Conservation (phyloP, 2,329 filamentous ascomycete species). For the Aspergillus uvarum region DNA sequence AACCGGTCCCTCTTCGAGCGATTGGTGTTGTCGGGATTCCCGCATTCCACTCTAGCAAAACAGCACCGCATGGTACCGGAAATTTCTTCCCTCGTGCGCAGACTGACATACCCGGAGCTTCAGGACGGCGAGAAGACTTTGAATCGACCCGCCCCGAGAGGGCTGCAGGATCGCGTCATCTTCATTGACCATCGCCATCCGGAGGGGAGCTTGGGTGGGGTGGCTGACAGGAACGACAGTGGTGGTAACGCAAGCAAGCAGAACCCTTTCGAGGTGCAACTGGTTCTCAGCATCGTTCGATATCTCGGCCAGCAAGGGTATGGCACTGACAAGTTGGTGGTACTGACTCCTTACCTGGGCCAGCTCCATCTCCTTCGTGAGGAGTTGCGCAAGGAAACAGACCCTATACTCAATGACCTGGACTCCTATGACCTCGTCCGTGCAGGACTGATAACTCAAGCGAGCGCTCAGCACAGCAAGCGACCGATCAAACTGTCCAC, state of each 20-base stretch:
- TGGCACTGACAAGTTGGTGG: conserved; percentile 61
- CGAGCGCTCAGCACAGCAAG: conserved; percentile 54
- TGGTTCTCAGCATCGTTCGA: conserved; percentile 64
- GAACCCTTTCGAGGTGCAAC: conserved; percentile 65
- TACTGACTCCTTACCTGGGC: conserved; percentile 71
- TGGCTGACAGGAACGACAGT: conserved; percentile 54
- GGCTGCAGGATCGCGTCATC: conserved; percentile 60
- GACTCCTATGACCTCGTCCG: conserved; percentile 63
- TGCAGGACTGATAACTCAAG: conserved; percentile 61
- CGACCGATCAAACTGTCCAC: conserved; percentile 63
- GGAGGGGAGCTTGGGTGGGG: conserved; percentile 49
- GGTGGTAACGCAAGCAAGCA: conserved; percentile 55
- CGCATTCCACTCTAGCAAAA: conserved; percentile 54
- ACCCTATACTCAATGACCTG: conserved; percentile 67
- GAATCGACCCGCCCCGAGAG: conserved; percentile 51
- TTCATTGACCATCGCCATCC: conserved; percentile 64
- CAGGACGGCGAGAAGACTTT: conserved; percentile 55
- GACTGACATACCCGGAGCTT: conserved; percentile 63
- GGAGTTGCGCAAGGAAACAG: conserved; percentile 56
- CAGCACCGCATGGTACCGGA: conserved; percentile 71
- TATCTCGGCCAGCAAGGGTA: conserved; percentile 74
- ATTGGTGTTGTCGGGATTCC: conserved; percentile 56
- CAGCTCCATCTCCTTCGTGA: conserved; percentile 61
- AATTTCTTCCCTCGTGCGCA: conserved; percentile 60
- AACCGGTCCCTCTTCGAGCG: conserved; percentile 70